Base-by-base conservation (phyloP, 1,139 yeast species). In the Yarrowia galli region DNA sequence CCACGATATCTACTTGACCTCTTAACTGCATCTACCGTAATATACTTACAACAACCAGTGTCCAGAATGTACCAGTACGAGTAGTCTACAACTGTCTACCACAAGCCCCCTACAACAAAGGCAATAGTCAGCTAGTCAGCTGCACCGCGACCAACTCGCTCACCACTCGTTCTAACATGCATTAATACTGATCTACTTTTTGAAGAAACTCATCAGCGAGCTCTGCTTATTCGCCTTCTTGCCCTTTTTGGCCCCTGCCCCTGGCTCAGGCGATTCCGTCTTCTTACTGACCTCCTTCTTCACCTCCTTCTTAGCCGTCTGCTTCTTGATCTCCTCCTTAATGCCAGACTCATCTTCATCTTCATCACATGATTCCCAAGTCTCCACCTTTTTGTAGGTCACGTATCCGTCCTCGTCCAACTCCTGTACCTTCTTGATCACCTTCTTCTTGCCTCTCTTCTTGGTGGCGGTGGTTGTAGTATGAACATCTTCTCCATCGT, bases 391-490 rank as follows among this genome's bases (percentile, higher is more conserved):
- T 25, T 46, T 61, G 46, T 23, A 46, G 1, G 56, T 61, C 46
- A 61, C 40, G 46, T 61, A 61, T 22, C 66, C 66, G 38, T 61
- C 66, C 25, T 61, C 66, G 23, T 61, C 66, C 38, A 46, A 25
- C 25, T 61, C 66, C 35, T 46, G 36, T 5, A 61, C 46, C 36
- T 38, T 61, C 3, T 46, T 61, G 25, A 61, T 12, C 25, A 61
- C 66, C 56, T 46, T 46, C 56, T 61, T 61, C 20, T 46, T 46
- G 15, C 66, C 56, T 20, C 56, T 32, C 20, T 25, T 16, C 1
- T 28, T 40, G 4, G 35, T n/a, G 8, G 32, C 32, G 9, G 32
- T 28, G 9, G 61, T n/a, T 18, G n/a, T 15, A 3, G 43, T 20
- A 9, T 48, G 53, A 10, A 48, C 53, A 3, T 20, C 43, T 2